Conservation (phyloP, 192 early-diverging fungal genomes). For the Backusella liffmaniae region DNA sequence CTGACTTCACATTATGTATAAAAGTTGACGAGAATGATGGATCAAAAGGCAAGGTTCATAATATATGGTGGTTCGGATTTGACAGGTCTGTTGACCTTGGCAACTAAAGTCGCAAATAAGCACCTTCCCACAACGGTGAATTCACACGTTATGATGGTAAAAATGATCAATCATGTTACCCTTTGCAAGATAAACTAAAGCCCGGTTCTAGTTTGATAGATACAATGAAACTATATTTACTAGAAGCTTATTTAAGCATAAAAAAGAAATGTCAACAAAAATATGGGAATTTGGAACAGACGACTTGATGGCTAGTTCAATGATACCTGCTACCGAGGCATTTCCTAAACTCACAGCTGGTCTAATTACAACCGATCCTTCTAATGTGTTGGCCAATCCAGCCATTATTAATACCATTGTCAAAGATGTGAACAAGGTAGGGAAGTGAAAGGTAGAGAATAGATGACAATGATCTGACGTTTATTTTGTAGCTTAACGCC, state of each 20-base stretch:
- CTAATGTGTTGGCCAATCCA: background rate
- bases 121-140: background rate
- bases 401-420: background rate
- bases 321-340: background rate
- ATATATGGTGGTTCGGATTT: background rate
- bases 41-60: background rate
- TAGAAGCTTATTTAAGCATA: background rate
- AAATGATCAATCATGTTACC: background rate
- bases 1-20: too few species aligned
- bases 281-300: background rate
- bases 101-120: background rate
- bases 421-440: background rate
- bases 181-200: too few species aligned
- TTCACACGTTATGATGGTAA: slow-evolving; percentile 10
- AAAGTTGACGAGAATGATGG: slow-evolving; percentile 3
- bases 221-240: background rate
- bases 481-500: background rate
- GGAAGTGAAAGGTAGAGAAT: too few species aligned
- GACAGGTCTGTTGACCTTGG: background rate
- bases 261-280: background rate
- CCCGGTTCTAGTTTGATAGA: slow-evolving; percentile 5
- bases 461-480: background rate
- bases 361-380: background rate
- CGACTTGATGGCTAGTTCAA: background rate
- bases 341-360: slow-evolving; percentile 5